Percentiles rank a stretch among this genome's conserved stretches.
phyloP scores from a whole-genome alignment of 225 moss, liverwort and hornwort genomes.

The Bryoerythrophyllum caledonicum region DNA sequence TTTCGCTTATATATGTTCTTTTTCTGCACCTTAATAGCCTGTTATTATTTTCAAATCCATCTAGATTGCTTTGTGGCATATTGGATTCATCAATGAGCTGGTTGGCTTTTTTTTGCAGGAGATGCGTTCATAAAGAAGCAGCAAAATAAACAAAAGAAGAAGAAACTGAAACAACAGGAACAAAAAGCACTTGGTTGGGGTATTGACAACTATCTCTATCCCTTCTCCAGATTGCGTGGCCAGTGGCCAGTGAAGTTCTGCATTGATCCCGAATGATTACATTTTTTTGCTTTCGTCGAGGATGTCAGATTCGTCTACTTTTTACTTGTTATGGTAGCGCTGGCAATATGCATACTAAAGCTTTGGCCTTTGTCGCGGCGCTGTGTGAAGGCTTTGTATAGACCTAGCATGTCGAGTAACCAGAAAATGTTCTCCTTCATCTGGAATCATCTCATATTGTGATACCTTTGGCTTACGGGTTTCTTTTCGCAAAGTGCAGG shows the following conservation, averaged over 20 bases:
- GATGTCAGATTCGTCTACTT: not conserved
- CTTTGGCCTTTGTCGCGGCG: not conserved
- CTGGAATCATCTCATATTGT: conserved; percentile 9
- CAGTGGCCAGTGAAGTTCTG: conserved; percentile 5
- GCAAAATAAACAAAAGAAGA: conserved; percentile 93
- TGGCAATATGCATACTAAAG: not conserved
- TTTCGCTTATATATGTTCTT: not conserved
- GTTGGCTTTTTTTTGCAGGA: conserved; percentile 47
- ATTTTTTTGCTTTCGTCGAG: not conserved
- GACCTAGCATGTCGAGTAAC: not conserved
- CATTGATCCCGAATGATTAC: conserved; percentile 6
- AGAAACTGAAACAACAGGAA: conserved; percentile 94
- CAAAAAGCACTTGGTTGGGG: conserved; percentile 99
- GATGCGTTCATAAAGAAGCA: conserved; percentile 98
- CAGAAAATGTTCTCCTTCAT: not conserved
- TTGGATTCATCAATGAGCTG: conserved; percentile 7
- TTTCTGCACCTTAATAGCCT: not conserved
- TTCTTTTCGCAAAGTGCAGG: conserved; percentile 42
- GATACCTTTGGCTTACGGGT: conserved; percentile 18
- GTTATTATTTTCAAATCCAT: conserved; percentile 4
- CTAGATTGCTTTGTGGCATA: conserved; percentile 9
- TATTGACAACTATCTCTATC: conserved; percentile 31
- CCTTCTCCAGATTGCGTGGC: conserved; percentile 8
- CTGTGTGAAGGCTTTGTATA: not conserved
- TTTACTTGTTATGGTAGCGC: conserved; percentile 15